Base-by-base conservation (phyloP, 2,329 filamentous ascomycete genomes). In the Fusarium bulbicola region DNA sequence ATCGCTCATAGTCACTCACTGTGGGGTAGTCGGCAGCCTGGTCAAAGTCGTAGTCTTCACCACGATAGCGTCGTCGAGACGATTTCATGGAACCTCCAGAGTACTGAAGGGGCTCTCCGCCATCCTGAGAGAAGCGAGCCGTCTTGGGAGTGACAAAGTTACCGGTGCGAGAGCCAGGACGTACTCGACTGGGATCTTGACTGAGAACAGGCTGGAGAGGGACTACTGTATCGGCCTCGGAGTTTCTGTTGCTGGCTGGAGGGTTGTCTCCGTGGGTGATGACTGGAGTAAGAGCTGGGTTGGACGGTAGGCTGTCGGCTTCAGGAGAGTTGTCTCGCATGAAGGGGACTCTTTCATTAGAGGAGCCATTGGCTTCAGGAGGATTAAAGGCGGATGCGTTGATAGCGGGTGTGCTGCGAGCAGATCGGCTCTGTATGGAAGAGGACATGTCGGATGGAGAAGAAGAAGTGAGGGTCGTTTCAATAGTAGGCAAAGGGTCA, bases 31-130 rank as follows among this genome's bases (percentile, higher is more conserved):
- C 74, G 43, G 72, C 64, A 20, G 59, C 60, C 26, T 67, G 63
- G 4, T 79, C 77, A 47, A 70, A 73, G 47, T 79, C 77, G 57
- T 66, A 74, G 20, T 79, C 77, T 14, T 77, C 75, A 13, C 74
- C 39, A 28, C 64, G 64, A 59, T 69, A 69, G 20, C 77, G 77
- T 42, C 68, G 65, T 26, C 74, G 64, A 45, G 70, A 59, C 5
- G 76, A 77, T 37, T 70, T 72, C 26, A 76, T 47, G 34, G 76
- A 77, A 11, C 66, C 72, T 21, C 63, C 63, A 5, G 74, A 74
- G 16, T 63, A 65, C 32, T 78, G 70, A n/a, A 77, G 50, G 30
- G 73, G 70, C 42, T 77, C 76, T 49, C 62, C 54, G 14, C 76
- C 76, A 34, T 78, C 76, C 2, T 76, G 67, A 37, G 76, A 76